Conservation (phyloP, 192 early-diverging fungal genomes). For the Coemansia sp. region DNA sequence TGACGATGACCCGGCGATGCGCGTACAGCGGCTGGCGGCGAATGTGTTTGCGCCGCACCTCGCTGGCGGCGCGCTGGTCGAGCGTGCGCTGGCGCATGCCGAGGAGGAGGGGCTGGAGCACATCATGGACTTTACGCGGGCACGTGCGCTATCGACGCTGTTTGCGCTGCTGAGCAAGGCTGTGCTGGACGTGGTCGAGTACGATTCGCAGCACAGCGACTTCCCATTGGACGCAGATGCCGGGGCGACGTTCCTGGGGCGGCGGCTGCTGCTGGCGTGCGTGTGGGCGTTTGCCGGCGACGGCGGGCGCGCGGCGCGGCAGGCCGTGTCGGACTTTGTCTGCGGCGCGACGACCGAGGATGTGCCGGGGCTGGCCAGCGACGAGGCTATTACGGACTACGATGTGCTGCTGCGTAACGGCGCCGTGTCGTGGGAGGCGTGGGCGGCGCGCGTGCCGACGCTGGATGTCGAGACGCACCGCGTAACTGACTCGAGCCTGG, state of each 20-base stretch:
- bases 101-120: conserved; percentile 69
- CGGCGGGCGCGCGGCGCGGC: conserved; percentile 66
- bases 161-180: conserved; percentile 92
- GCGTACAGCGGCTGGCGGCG: conserved; percentile 75
- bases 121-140: conserved; percentile 96
- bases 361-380: conserved; percentile 53
- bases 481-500: conserved; percentile 87
- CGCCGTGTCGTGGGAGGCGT: conserved; percentile 85
- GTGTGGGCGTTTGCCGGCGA: conserved; percentile 98
- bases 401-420: conserved; percentile 74
- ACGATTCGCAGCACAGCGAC: conserved; percentile 89
- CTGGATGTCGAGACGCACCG: conserved; percentile 95
- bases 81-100: conserved; percentile 67
- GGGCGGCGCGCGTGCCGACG: conserved; percentile 84
- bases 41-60: conserved; percentile 71
- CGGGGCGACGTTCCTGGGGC: conserved; percentile 75
- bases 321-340: conserved; percentile 79
- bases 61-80: conserved; percentile 71
- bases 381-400: conserved; percentile 79
- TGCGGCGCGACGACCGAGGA: conserved; percentile 71
- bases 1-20: conserved; percentile 58
- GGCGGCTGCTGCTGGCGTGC: conserved; percentile 76
- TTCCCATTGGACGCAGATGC: conserved; percentile 86
- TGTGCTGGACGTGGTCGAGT: conserved; percentile 78
- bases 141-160: conserved; percentile 80